Evolutionary conservation across 768 basidiomycete genomes (phyloP), one percentile per base, ranked within the genome.

Genomic region (Leucogyrophana mollusca): DNA sequence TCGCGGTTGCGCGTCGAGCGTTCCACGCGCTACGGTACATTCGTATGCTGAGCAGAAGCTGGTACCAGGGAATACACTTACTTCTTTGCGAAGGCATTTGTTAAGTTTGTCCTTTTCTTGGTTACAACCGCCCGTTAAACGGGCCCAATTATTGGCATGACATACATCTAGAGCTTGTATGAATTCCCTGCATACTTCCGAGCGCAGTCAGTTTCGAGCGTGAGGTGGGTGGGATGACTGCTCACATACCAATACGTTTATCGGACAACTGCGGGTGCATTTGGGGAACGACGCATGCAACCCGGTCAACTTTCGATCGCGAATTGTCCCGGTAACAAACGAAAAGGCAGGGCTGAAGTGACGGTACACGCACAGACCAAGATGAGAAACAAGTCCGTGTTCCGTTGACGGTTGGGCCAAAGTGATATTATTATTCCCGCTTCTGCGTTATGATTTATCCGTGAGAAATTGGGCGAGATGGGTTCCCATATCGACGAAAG

Each of bases 221-320:
- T 20, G 30, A 49, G 11, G 8, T 16, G 10, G 7, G 17, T 6
- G 30, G 24, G 16, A 30, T 30, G 45, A 4, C 3, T 23, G 18
- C 9, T 25, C 10, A 37, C 74, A 44, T 40, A 78, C 83, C 74
- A 50, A 78, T 55, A 59, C 74, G 76, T 62, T 81, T 84, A 66
- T 83, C 84, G 39, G 85, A 84, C 34, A 85, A 62, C 57, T 87
- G 86, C 37, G 84, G 76, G 60, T 87, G 85, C 85, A 87, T 87
- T 47, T 52, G 41, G n/a, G 47, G 36, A 49, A 43, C 47, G 30
- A 39, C 39, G 30, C 45, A 43, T 45, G 37, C 35, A 40, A 43
- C 47, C 6, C n/a, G 22, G 25, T 22, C 9, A 40, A 30, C 34
- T 23, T 10, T 36, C 17, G 16, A 35, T 33, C 44, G 38, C 41